Base-by-base conservation (phyloP, 2,329 filamentous ascomycete species). In the Aotearoamyces nothofagi region DNA sequence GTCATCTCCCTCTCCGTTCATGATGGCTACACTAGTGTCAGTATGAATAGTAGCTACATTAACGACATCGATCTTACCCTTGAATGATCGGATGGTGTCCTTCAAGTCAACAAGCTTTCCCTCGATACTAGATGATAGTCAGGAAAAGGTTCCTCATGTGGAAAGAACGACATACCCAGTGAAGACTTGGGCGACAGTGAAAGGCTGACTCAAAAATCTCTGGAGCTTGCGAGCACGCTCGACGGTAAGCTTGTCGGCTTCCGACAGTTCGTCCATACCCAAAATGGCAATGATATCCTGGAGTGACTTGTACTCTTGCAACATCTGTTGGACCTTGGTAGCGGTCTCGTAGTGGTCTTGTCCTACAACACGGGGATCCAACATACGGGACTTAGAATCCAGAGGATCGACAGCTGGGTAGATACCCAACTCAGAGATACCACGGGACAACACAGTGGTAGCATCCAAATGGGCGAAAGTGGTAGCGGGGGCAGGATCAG, bases 211-310 rank as follows among this genome's bases (percentile, higher is more conserved):
- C 71, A 98, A 71, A 84, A 98, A 98, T 79, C 86, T 81, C 74
- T 98, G 90, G 58, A 98, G 78, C 76, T 96, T 96, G 71, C 90
- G 87, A 62, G 90, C 90, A 77, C 90, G 90, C 79, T 98, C 90
- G 72, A 98, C 90, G 50, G 90, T 96, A 53, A 98, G 77, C 79
- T 98, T 94, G 64, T 98, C 90, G 52, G 81, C 80, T 72, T 96
- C 90, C 43, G 90, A 96, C 65, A 98, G 67, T 61, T 98, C 90
- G 63, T 98, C 90, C 90, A 98, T 96, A 78, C 87, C 87, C 58
- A 96, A 66, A 84, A 98, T 98, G 63, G 90, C 90, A 71, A 94
- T 94, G 77, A 98, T 98, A 70, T 98, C 90, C 70, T 98, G 90
- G 47, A 98, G 83, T 43, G 87, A 96, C 81, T 96, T 96, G 81